Evolutionary conservation across 495 filamentous ascomycete genomes (phyloP).

Genomic region (Pseudotulostoma volvatum): DNA sequence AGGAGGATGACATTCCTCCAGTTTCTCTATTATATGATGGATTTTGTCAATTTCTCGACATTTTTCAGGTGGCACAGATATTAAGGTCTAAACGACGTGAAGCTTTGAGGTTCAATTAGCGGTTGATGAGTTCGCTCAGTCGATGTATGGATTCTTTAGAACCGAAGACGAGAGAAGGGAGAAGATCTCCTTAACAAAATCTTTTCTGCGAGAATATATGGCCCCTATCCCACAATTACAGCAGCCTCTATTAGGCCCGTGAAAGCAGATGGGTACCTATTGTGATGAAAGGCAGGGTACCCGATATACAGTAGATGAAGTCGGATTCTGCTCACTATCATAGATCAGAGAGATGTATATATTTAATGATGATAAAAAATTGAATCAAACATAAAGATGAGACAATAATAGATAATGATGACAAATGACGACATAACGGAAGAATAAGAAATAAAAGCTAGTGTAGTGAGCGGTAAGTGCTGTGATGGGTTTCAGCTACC

Average conservation of each 20-base stretch:
- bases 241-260: background rate
- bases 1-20: background rate
- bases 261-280: background rate
- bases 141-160: background rate
- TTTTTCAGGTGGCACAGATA: background rate
- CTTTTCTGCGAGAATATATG: background rate
- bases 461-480: too few species aligned
- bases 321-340: too few species aligned
- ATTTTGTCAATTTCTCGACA: background rate
- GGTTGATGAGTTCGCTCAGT: background rate
- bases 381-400: too few species aligned
- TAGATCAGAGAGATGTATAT: too few species aligned
- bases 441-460: too few species aligned
- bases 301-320: too few species aligned
- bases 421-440: too few species aligned
- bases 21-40: background rate
- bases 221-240: background rate
- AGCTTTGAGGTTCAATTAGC: background rate
- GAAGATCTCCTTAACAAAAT: background rate
- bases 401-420: too few species aligned
- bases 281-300: too few species aligned
- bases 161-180: background rate
- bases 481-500: too few species aligned
- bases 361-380: too few species aligned
- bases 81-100: background rate